These are phyloP conservation scores for Leccinellum albellum DNA, from an alignment of 768 basidiomycete species.

Conservation along the genomic window DNA sequence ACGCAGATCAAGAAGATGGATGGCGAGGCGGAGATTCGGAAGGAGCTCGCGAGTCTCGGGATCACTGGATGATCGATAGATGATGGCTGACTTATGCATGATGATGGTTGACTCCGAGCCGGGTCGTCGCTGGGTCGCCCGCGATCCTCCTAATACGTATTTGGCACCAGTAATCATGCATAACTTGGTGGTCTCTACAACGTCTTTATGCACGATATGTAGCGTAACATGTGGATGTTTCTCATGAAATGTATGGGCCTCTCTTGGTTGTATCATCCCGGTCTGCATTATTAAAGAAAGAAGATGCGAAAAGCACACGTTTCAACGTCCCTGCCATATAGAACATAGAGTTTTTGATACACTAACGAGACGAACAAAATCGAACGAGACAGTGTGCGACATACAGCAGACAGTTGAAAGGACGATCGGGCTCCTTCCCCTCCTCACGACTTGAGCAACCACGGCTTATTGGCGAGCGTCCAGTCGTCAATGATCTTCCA, in stretches of 20 bases:
- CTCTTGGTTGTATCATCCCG: background rate
- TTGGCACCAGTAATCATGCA: background rate
- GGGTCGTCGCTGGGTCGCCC: background rate
- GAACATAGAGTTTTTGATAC: background rate
- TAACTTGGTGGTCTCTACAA: too few species aligned
- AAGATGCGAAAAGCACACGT: background rate
- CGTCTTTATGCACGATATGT: background rate
- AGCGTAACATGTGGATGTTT: background rate
- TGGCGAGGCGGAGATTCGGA: conserved; percentile 77
- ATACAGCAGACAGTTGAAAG: background rate
- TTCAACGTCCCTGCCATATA: background rate
- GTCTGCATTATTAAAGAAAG: too few species aligned
- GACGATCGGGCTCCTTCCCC: too few species aligned
- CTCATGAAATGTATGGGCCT: conserved; percentile 6
- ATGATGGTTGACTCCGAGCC: background rate
- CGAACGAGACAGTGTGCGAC: background rate
- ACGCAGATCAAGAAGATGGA: conserved; percentile 98
- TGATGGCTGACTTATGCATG: background rate
- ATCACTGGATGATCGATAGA: conserved; percentile 14
- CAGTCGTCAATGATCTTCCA: conserved; percentile 91
- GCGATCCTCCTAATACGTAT: background rate
- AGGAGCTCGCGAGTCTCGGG: conserved; percentile 57
- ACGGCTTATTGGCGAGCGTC: conserved; percentile 78
- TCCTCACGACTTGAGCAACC: conserved; percentile 50
- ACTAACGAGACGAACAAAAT: background rate